A percentile compares a stretch with the other conserved stretches of the same genome.
Evolutionary conservation across 2,329 filamentous ascomycete genomes (phyloP).

Genomic region (Pseudogymnoascus pannorum): DNA sequence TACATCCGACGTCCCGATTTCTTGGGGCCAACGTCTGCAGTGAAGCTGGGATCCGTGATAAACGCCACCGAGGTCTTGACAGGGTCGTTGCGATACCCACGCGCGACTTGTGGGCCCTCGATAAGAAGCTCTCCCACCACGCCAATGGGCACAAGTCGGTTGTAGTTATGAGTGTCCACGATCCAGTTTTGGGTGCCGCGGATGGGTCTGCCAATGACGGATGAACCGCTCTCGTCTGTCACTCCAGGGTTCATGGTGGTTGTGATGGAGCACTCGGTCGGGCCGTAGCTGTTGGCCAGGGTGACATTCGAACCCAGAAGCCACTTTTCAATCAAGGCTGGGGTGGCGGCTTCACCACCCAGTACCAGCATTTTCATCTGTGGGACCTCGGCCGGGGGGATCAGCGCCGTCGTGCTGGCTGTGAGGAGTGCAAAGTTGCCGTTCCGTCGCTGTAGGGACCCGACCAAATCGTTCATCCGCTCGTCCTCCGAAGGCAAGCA

Average conservation of each 20-base stretch:
- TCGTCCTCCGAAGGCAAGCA: slow-evolving; percentile 57
- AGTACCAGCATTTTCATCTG: slow-evolving; percentile 65
- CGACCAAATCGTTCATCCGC: slow-evolving; percentile 66
- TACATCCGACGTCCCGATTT: slow-evolving; percentile 36
- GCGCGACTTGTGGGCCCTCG: slow-evolving; percentile 46
- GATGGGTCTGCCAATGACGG: background rate
- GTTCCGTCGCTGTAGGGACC: slow-evolving; percentile 50
- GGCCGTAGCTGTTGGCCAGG: slow-evolving; percentile 56
- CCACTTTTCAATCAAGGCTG: slow-evolving; percentile 39
- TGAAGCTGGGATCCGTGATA: slow-evolving; percentile 29
- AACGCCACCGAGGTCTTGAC: slow-evolving; percentile 50
- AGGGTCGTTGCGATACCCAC: slow-evolving; percentile 50
- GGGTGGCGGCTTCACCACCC: slow-evolving; percentile 77
- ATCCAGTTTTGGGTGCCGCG: slow-evolving; percentile 30
- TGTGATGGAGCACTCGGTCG: slow-evolving; percentile 71
- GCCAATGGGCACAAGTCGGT: background rate
- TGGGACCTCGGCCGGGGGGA: slow-evolving; percentile 77
- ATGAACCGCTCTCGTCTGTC: background rate
- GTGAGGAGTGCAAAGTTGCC: slow-evolving; percentile 33
- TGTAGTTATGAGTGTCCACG: background rate
- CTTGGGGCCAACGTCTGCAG: background rate
- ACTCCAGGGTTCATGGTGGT: slow-evolving; percentile 25
- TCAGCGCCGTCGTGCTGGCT: slow-evolving; percentile 61
- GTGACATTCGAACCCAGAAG: slow-evolving; percentile 23
- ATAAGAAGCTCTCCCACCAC: background rate